Conservation (phyloP, 2,329 filamentous ascomycete species). For the Monilinia vaccinii-corymbosi region DNA sequence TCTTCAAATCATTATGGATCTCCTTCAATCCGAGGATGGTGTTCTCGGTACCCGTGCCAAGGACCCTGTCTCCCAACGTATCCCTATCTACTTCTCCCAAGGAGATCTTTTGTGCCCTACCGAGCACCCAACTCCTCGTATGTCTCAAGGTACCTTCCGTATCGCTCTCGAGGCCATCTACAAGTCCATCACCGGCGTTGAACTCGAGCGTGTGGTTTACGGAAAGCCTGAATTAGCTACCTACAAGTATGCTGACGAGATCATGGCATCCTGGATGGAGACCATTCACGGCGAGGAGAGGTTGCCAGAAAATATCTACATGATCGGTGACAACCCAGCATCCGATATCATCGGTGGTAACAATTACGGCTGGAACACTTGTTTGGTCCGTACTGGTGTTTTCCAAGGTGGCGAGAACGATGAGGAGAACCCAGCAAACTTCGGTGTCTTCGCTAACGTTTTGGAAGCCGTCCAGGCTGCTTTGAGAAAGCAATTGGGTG, state of each 20-base stretch:
- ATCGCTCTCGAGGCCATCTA: constrained; percentile 68
- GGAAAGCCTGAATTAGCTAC: constrained; percentile 66
- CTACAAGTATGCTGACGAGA: constrained; percentile 72
- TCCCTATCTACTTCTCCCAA: constrained; percentile 67
- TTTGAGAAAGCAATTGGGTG: constrained; percentile 59
- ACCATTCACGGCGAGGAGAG: constrained; percentile 55
- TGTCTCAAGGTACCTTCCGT: constrained; percentile 69
- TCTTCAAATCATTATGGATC: constrained; percentile 68
- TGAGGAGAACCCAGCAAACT: constrained; percentile 66
- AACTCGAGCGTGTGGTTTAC: constrained; percentile 68
- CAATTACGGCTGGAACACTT: constrained; percentile 77
- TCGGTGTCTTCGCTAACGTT: constrained; percentile 67
- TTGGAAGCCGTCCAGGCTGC: constrained; percentile 61
- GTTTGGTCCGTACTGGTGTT: constrained; percentile 67
- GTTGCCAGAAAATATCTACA: constrained; percentile 54
- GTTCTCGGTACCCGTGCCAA: constrained; percentile 54
- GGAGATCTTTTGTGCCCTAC: constrained; percentile 57
- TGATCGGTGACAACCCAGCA: constrained; percentile 67
- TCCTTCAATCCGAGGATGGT: constrained; percentile 60
- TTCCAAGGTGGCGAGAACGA: constrained; percentile 58
- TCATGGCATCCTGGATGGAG: constrained; percentile 67
- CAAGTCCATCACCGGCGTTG: constrained; percentile 57
- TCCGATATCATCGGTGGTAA: constrained; percentile 70
- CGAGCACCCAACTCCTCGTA: constrained; percentile 55
- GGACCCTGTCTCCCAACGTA: constrained; percentile 55